A percentile compares a stretch with the other conserved stretches of the same genome.
Evolutionary conservation across 2,329 filamentous ascomycete genomes (phyloP).

Genomic region (Cyphellophora attinorum): DNA sequence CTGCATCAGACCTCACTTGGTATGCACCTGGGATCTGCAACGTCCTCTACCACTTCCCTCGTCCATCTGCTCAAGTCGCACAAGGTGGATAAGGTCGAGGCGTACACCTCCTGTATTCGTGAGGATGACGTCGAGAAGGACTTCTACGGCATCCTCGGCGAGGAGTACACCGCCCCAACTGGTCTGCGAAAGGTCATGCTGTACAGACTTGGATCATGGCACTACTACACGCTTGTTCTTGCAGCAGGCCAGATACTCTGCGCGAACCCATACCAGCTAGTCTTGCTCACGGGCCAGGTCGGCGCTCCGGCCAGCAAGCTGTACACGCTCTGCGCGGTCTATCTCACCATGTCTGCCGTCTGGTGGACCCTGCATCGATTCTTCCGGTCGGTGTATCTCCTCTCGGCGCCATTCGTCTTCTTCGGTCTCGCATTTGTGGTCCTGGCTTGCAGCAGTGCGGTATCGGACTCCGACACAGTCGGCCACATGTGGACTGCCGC

Average conservation of each 20-base stretch:
- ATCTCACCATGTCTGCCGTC: constrained; percentile 37
- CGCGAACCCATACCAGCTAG: constrained; percentile 50
- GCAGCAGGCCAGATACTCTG: constrained; percentile 43
- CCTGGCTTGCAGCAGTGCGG: constrained; percentile 42
- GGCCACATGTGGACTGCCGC: constrained; percentile 43
- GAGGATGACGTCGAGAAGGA: constrained; percentile 21
- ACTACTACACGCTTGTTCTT: constrained; percentile 42
- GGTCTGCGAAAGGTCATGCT: constrained; percentile 36
- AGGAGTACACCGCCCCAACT: constrained; percentile 37
- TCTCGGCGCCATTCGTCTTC: constrained; percentile 44
- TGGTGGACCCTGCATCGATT: constrained; percentile 47
- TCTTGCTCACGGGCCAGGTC: constrained; percentile 45
- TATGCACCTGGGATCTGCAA: constrained; percentile 1
- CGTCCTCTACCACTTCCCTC: constrained; percentile 2
- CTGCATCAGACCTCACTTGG: constrained; percentile 42
- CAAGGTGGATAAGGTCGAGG: constrained; percentile 22
- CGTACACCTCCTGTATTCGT: constrained; percentile 9
- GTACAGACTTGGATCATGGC: constrained; percentile 43
- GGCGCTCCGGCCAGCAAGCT: constrained; percentile 41
- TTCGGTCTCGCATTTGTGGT: constrained; percentile 48
- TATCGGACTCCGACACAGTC: constrained; percentile 21
- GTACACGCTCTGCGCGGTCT: constrained; percentile 43
- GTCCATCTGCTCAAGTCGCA: constrained; percentile 1
- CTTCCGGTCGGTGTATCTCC: constrained; percentile 38
- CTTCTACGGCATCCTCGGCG: constrained; percentile 36